Percentiles rank a stretch among this genome's conserved stretches.
Conservation (phyloP, 805 yeast species). For the Nadsonia fulvescens region DNA sequence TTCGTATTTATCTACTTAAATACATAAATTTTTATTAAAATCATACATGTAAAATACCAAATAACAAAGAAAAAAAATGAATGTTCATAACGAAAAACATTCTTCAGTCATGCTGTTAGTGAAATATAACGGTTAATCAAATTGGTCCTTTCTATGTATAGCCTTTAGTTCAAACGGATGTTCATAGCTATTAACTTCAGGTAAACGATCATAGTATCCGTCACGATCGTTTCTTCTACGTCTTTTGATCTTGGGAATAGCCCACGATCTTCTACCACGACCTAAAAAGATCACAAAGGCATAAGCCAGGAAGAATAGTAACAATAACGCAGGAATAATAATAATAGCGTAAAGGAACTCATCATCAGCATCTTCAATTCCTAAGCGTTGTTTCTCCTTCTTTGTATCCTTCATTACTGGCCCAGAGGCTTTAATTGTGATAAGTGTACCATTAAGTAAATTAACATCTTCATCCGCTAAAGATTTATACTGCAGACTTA, state of each 20-base stretch:
- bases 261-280: conserved; percentile 4
- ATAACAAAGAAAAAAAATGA: too few species aligned
- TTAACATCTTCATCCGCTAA: conserved; percentile 50
- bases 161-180: too few species aligned
- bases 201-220: too few species aligned
- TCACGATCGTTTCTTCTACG: conserved; percentile 2
- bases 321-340: conserved; percentile 10
- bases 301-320: conserved; percentile 7
- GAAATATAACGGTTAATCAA: too few species aligned
- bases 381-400: conserved; percentile 15
- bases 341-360: conserved; percentile 13
- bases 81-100: too few species aligned
- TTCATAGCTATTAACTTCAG: too few species aligned
- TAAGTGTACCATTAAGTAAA: conserved; percentile 34
- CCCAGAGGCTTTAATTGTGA: conserved; percentile 18
- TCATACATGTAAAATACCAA: too few species aligned
- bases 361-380: conserved; percentile 24
- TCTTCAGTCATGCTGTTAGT: too few species aligned
- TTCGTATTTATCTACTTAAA: too few species aligned
- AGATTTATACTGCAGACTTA: conserved; percentile 59
- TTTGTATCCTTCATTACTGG: too few species aligned
- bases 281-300: conserved; percentile 6
- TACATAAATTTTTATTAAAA: too few species aligned
- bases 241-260: conserved; percentile 5
- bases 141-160: too few species aligned